Evolutionary conservation across 345 rosid genomes (phyloP), one percentile per base, ranked within the genome.

Genomic region (Trapa incisa): DNA sequence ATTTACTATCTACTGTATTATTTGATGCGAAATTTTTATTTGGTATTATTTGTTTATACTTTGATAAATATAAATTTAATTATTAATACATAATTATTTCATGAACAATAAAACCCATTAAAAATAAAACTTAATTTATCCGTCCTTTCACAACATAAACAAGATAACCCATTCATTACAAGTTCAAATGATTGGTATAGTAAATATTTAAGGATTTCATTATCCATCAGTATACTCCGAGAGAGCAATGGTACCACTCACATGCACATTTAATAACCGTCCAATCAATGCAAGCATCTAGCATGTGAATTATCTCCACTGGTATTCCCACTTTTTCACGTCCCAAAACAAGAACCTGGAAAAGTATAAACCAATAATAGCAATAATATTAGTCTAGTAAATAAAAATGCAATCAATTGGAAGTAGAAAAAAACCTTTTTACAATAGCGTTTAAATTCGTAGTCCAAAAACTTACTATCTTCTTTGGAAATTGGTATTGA

Each of bases 251-350:
- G 97, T 97, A 2, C 96, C 96, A 63, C 97, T 94, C 63, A 94
- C 99, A 52, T 91, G 99, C 62, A 91, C 96, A 53, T 94, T 87
- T 67, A 94, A 96, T 0, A 97, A 94, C 67, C 99, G 79, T 63
- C 90, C 95, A 61, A 94, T 93, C 96, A 6, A 93, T 68, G 80
- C 97, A 93, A 71, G 91, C 89, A 71, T 93, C 98, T 54, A 90
- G 70, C 38, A 87, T 74, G 73, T 93, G 98, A 53, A 93, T 88
- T 69, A 88, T 84, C 71, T 90, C 97, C 80, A 87, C 97, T 0
- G 97, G 96, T 74, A 90, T 86, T 17, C 96, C 96, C 75, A 90
- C 97, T 78, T 93, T 93, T 73, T 90, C 97, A 47, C 89, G 97
- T 63, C 97, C 97, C 57, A 90, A 88, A 35, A 93, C 97, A 80